Evolutionary conservation across 2,329 filamentous ascomycete genomes (phyloP).

Genomic region (Paracoccidioides brasiliensis): DNA sequence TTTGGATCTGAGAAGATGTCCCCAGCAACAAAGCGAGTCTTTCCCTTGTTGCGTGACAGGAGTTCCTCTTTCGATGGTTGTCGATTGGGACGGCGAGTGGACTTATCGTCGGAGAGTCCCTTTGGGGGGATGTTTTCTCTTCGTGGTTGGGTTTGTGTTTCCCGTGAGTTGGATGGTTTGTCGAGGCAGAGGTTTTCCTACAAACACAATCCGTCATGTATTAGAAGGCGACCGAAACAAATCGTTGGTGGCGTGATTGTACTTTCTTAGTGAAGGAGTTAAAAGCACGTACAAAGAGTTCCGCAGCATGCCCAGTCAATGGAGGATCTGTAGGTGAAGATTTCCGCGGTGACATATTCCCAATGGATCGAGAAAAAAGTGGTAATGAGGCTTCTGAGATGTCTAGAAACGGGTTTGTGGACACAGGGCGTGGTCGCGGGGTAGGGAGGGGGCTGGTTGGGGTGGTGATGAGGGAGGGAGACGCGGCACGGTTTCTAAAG

Average conservation of each 20-base stretch:
- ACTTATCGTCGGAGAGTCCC: constrained; percentile 5
- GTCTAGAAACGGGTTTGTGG: constrained; percentile 52
- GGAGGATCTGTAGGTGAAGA: constrained; percentile 21
- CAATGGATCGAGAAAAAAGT: constrained; percentile 21
- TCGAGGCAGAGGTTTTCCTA: constrained; percentile 30
- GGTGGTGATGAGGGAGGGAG: constrained; percentile 23
- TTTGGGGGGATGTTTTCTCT: constrained; percentile 23
- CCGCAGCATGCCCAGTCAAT: constrained; percentile 38
- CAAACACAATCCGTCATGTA: constrained; percentile 15
- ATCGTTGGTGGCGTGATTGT: neutral
- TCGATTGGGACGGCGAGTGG: constrained; percentile 9
- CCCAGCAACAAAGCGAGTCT: constrained; percentile 16
- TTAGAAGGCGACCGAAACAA: constrained; percentile 2
- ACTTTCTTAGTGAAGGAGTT: neutral
- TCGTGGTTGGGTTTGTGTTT: constrained; percentile 18
- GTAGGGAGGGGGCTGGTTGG: constrained; percentile 16
- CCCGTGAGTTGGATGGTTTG: constrained; percentile 14
- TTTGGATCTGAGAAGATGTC: constrained; percentile 38
- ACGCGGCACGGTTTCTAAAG: constrained; percentile 36
- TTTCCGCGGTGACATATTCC: constrained; percentile 20
- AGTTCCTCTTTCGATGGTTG: constrained; percentile 14
- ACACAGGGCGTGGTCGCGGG: constrained; percentile 33
- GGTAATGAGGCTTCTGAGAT: constrained; percentile 25
- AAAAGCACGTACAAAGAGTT: constrained; percentile 45
- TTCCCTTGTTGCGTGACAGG: constrained; percentile 15